phyloP scores from a whole-genome alignment of 2,329 filamentous ascomycete species.

The Fusarium sp. region DNA sequence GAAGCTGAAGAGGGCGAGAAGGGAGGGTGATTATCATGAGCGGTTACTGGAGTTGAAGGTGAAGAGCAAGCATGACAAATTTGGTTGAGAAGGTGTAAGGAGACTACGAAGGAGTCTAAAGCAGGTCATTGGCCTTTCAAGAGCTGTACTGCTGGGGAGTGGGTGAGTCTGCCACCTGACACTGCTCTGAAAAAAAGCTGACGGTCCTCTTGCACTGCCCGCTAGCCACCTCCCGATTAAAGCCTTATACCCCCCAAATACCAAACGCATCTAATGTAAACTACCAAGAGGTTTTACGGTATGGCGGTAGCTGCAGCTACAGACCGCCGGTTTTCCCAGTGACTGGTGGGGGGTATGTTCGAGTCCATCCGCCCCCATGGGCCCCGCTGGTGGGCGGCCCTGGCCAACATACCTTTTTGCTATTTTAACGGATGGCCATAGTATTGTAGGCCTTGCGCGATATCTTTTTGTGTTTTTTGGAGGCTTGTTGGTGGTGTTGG shows the following conservation, averaged over 20 bases:
- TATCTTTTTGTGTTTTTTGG: neutral
- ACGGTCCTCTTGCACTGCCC: neutral
- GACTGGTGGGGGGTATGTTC: slow-evolving; percentile 9
- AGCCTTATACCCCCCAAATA: slow-evolving; percentile 8
- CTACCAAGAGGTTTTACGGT: slow-evolving; percentile 7
- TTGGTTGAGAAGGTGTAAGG: slow-evolving; percentile 43
- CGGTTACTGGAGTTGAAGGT: slow-evolving; percentile 86
- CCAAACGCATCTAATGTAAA: neutral
- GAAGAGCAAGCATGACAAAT: slow-evolving; percentile 95
- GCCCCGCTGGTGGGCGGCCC: neutral
- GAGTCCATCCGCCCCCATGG: neutral
- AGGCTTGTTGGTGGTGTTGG: neutral
- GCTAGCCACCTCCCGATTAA: neutral
- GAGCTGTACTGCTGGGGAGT: neutral
- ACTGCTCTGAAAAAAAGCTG: neutral
- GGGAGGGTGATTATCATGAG: slow-evolving; percentile 92
- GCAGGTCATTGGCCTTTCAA: neutral
- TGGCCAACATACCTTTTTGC: neutral
- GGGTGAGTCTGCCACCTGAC: slow-evolving; percentile 5
- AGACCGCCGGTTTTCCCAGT: slow-evolving; percentile 5
- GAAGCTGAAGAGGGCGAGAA: slow-evolving; percentile 82
- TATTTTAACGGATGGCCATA: neutral
- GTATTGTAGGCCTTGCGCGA: no score
- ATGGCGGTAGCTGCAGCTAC: neutral
- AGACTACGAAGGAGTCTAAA: neutral